Evolutionary conservation across 148 eudicot species (phyloP).

Genomic region (Chenopodium suecicum): DNA sequence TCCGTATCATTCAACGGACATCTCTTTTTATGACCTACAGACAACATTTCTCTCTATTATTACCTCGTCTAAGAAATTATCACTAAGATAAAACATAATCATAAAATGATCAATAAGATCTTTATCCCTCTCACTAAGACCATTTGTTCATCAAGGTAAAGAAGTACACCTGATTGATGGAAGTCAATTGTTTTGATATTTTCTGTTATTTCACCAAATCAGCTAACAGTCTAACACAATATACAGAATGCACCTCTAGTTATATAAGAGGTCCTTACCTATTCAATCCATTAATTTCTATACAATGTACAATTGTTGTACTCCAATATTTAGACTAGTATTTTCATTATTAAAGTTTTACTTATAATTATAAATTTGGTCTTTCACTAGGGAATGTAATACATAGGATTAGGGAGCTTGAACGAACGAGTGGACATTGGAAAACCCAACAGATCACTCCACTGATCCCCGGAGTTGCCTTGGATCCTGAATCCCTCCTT

Average conservation of each 20-base stretch:
- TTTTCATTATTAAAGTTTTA: background rate
- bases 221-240: background rate
- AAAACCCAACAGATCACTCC: conserved; percentile 84
- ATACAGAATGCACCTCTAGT: background rate
- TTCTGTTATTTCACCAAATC: background rate
- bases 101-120: too few species aligned
- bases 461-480: conserved; percentile 91
- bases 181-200: background rate
- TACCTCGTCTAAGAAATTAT: background rate
- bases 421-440: conserved; percentile 65
- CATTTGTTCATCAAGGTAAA: background rate
- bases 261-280: background rate
- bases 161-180: background rate
- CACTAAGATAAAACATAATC: too few species aligned
- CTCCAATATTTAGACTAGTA: conserved; percentile 4
- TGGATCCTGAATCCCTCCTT: conserved; percentile 65
- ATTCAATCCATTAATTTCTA: background rate
- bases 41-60: background rate
- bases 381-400: conserved; percentile 52
- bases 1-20: background rate
- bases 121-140: background rate
- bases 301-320: background rate
- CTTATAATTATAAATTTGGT: background rate
- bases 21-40: background rate
- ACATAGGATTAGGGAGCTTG: conserved; percentile 96